Percentiles rank a stretch among this genome's conserved stretches.
These are phyloP conservation scores for Tricholoma furcatifolium DNA, from an alignment of 768 basidiomycete species.

Conservation along the genomic window DNA sequence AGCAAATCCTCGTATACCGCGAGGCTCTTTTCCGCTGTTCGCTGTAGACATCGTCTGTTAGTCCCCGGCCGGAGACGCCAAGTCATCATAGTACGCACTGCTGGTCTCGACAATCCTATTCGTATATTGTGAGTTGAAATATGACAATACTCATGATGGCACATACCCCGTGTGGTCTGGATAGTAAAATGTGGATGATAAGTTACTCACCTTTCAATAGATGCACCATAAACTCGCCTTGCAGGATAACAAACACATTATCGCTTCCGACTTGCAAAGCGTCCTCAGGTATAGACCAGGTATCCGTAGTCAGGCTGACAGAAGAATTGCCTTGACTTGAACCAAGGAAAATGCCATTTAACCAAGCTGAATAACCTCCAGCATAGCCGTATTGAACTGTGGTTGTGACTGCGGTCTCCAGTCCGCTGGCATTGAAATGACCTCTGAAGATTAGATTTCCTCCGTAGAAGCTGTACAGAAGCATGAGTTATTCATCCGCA, in stretches of 20 bases:
- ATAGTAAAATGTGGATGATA: not conserved
- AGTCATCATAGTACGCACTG: constrained; percentile 29
- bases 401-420: constrained; percentile 43
- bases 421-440: constrained; percentile 48
- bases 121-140: not conserved
- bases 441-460: constrained; percentile 53
- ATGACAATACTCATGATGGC: not conserved
- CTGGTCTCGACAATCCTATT: constrained; percentile 46
- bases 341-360: constrained; percentile 49
- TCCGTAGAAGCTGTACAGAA: constrained; percentile 44
- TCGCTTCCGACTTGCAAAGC: constrained; percentile 33
- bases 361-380: constrained; percentile 51
- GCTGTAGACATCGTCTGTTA: constrained; percentile 24
- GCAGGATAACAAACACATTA: constrained; percentile 41
- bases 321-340: constrained; percentile 44
- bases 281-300: constrained; percentile 38
- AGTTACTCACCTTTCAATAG: too few species aligned
- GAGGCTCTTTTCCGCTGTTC: constrained; percentile 48
- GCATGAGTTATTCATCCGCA: not conserved
- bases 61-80: not conserved
- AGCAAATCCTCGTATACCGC: constrained; percentile 45
- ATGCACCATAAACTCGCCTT: constrained; percentile 30
- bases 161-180: constrained; percentile 50
- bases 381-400: constrained; percentile 50
- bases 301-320: constrained; percentile 40